These are phyloP conservation scores for Cutaneotrichosporon sp. DNA, from an alignment of 1,284 basidiomycete species.

Conservation along the genomic window DNA sequence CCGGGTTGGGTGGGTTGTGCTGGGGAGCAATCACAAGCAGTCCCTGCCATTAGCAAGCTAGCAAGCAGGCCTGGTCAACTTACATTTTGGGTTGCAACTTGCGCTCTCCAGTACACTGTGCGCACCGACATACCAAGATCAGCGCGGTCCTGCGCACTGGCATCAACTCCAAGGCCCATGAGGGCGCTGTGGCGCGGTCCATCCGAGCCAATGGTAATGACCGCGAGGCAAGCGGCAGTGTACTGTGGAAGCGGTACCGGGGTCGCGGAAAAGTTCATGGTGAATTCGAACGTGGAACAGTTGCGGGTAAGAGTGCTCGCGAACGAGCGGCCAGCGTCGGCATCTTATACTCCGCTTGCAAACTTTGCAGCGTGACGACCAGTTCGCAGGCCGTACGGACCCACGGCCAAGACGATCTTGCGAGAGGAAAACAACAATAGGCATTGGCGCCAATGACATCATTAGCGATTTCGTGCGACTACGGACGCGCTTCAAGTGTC, in stretches of 20 bases:
- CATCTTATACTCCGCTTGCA: no score
- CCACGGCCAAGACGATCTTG: no score
- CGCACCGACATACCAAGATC: not conserved
- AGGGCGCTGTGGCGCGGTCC: not conserved
- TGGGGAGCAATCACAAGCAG: not conserved
- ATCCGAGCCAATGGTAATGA: conserved; percentile 2
- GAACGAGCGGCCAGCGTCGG: no score
- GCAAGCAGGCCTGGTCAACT: not conserved
- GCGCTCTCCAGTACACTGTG: conserved; percentile 5
- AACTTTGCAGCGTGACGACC: no score
- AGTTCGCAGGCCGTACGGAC: no score
- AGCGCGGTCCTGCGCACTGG: not conserved
- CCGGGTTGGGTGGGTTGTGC: conserved; percentile 2
- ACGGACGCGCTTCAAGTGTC: no score
- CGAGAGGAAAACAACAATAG: no score
- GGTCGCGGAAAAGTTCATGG: conserved; percentile 4
- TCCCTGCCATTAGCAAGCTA: not conserved
- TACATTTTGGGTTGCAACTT: not conserved
- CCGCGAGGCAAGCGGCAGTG: not conserved
- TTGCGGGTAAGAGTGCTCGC: no score
- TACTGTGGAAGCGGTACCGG: not conserved
- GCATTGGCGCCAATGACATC: no score
- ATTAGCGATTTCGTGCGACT: no score
- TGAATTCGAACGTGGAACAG: not conserved
- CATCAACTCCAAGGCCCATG: not conserved